Evolutionary conservation across 371 early-diverging fungal genomes (phyloP), one percentile per base, ranked within the genome.

Genomic region (Basidiobolus meristosporus): DNA sequence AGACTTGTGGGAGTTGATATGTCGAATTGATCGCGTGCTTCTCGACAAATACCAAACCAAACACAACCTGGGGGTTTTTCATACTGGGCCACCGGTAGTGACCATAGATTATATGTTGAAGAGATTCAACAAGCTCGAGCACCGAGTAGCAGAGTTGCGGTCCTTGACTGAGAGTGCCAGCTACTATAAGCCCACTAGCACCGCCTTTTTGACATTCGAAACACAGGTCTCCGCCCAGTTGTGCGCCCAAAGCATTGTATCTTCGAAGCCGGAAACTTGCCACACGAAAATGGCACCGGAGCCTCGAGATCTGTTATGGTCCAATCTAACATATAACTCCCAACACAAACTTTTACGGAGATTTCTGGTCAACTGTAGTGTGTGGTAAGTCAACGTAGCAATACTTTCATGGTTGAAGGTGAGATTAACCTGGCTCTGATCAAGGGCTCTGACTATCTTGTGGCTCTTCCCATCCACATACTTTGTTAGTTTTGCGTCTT

Each of bases 221-320:
- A 60, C 63, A 38, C 61, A 54, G 35, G 42, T 45, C 31, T 41
- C 52, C 19, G 56, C 57, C 15, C 69, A 72, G 35, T 53, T 74
- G 15, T 52, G 75, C 36, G 70, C 74, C 10, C 73, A 73, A 42
- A 64, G 67, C 4, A 61, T 70, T 14, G 65, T 67, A 19, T 60
- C 60, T 10, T 60, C 63, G 42, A 65, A 68, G 32, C 78, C 84
- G 0, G 76, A 79, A 38, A 61, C 73, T 6, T 73, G 77, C 47
- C 57, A 70, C 41, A 72, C 79, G 0, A 57, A 60, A 20, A 59
- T 80, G 56, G 91, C 91, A 7, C 90, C 91, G 0, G 90, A 91
- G 44, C 95, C 95, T 18, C 73, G 90, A 30, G 90, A 87, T 52
- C 57, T 93, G 12, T 64, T 76, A 45, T 93, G 95, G 95, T 55